Evolutionary conservation across 2,329 filamentous ascomycete genomes (phyloP).

Genomic region (Microcera coccophila): DNA sequence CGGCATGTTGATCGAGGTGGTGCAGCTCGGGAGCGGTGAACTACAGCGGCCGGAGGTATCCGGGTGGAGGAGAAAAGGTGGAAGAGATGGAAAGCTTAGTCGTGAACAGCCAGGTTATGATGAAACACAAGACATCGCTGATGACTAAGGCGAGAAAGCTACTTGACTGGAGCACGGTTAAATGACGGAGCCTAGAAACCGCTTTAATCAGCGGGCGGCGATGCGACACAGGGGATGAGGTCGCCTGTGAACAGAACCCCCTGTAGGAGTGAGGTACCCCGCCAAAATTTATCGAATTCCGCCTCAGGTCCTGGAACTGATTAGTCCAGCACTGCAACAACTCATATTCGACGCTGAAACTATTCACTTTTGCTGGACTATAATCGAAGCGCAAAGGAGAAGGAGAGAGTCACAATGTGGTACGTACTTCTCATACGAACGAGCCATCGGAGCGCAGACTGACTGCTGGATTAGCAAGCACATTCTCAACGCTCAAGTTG

Average conservation of each 20-base stretch:
- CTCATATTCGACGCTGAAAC: too few relatives aligned
- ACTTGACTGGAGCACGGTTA: too few relatives aligned
- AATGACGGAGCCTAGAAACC: too few relatives aligned
- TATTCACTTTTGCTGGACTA: too few relatives aligned
- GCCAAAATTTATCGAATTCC: slow-evolving; percentile 5
- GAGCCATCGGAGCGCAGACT: not conserved
- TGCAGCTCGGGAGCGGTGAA: slow-evolving; percentile 6
- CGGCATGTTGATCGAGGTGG: slow-evolving; percentile 51
- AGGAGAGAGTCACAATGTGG: slow-evolving; percentile 35
- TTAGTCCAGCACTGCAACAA: not conserved
- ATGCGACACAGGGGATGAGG: slow-evolving; percentile 5
- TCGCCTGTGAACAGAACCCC: slow-evolving; percentile 12
- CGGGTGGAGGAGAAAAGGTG: not conserved
- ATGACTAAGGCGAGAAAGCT: slow-evolving; percentile 12
- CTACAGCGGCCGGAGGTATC: slow-evolving; percentile 2
- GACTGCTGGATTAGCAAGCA: slow-evolving; percentile 67
- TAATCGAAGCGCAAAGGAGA: too few relatives aligned
- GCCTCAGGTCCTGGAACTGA: slow-evolving; percentile 1
- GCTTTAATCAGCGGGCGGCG: too few relatives aligned
- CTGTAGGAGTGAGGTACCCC: too few relatives aligned
- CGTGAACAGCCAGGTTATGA: not conserved
- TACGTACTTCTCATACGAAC: slow-evolving; percentile 19
- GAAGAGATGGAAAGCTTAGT: not conserved
- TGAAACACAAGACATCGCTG: slow-evolving; percentile 1
- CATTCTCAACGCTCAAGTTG: slow-evolving; percentile 94